Percentiles rank a stretch among this genome's conserved stretches.
Conservation (phyloP, 2,329 filamentous ascomycete species). For the Penicillium sp. region DNA sequence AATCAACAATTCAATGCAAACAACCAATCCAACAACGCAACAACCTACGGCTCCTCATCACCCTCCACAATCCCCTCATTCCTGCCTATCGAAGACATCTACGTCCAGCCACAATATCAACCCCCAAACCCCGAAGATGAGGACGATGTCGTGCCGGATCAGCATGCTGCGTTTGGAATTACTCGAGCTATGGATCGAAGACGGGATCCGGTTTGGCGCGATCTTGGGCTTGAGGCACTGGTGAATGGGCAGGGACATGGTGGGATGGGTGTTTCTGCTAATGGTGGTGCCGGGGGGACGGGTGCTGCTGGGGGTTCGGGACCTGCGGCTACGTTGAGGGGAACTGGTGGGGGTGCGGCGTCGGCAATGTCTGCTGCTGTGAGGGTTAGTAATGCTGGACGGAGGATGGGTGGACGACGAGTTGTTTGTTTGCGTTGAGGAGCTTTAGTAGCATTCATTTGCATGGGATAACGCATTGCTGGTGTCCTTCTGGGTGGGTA, state of each 20-base stretch:
- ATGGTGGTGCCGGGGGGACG: conserved; percentile 12
- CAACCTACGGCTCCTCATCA: conserved; percentile 32
- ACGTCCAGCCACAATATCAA: conserved; percentile 60
- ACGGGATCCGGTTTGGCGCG: conserved; percentile 58
- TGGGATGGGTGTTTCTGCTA: conserved; percentile 20
- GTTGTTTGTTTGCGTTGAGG: conserved; percentile 37
- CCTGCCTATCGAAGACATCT: conserved; percentile 60
- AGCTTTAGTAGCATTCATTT: neutral
- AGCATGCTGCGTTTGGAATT: conserved; percentile 68
- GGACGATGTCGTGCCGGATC: conserved; percentile 66
- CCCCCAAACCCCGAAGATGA: conserved; percentile 67
- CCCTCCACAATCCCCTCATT: conserved; percentile 41
- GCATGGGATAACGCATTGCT: neutral
- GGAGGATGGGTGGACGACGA: conserved; percentile 41
- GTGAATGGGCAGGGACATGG: conserved; percentile 38
- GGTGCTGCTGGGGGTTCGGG: conserved; percentile 10
- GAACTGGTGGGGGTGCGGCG: conserved; percentile 19
- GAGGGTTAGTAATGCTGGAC: conserved; percentile 31
- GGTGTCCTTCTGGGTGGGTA: conserved; percentile 1
- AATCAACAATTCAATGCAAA: conserved; percentile 11
- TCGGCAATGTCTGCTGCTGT: conserved; percentile 18
- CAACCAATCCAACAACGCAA: conserved; percentile 13
- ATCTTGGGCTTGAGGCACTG: conserved; percentile 57
- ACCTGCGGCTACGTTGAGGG: conserved; percentile 19
- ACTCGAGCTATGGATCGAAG: conserved; percentile 59